These are phyloP conservation scores for Fusarium sp. DNA, from an alignment of 2,329 filamentous ascomycete genomes.

Conservation along the genomic window DNA sequence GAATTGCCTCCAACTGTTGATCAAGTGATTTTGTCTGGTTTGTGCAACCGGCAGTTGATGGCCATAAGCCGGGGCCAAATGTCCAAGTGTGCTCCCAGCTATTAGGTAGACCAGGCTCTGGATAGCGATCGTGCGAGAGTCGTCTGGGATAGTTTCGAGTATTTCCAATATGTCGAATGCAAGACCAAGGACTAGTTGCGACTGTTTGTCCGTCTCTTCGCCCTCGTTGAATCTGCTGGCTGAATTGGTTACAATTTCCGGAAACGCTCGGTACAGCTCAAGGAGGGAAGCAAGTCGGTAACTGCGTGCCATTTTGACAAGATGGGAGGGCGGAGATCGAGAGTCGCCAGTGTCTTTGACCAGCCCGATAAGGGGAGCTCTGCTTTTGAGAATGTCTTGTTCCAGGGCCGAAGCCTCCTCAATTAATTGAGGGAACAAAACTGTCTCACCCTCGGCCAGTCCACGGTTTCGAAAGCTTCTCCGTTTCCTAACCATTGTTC, in stretches of 20 bases:
- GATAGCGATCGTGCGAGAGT: background rate
- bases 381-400: background rate
- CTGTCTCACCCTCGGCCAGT: background rate
- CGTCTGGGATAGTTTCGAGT: background rate
- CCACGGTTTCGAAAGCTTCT: background rate
- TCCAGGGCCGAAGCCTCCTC: background rate
- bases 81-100: background rate
- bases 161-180: background rate
- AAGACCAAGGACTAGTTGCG: background rate
- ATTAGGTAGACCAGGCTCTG: background rate
- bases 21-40: background rate
- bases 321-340: background rate
- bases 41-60: background rate
- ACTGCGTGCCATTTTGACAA: background rate
- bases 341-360: background rate
- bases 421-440: background rate
- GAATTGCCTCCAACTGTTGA: background rate
- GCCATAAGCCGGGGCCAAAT: background rate
- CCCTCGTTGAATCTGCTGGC: background rate
- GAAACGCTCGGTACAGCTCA: background rate
- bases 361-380: background rate
- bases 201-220: background rate
- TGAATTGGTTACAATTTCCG: background rate
- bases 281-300: background rate
- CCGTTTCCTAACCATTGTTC: background rate